Conservation (phyloP, 108 stramenopile genomes). For the Fragilariopsis cylindrus region DNA sequence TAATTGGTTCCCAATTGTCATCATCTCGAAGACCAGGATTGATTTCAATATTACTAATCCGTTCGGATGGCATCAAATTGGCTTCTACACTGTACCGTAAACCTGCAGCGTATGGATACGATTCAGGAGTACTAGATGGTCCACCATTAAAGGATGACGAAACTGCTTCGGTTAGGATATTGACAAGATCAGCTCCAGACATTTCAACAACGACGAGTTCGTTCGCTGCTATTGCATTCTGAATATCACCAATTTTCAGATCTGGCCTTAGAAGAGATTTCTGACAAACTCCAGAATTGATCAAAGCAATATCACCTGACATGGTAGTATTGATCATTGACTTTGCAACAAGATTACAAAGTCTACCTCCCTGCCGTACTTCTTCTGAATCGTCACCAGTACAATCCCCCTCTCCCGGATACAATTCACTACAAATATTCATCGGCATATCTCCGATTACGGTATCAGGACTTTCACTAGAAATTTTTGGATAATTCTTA, state of each 20-base stretch:
- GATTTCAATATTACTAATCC: conserved; percentile 8
- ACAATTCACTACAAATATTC: conserved; percentile 21
- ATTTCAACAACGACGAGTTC: conserved; percentile 39
- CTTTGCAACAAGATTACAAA: conserved; percentile 51
- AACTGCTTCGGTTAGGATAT: conserved; percentile 47
- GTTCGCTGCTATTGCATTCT: conserved; percentile 29
- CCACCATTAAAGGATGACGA: conserved; percentile 22
- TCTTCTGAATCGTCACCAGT: background rate
- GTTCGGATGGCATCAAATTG: conserved; percentile 19
- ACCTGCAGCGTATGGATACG: conserved; percentile 60
- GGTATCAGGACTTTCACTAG: background rate
- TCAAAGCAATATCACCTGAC: conserved; percentile 47
- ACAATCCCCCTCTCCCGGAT: conserved; percentile 13
- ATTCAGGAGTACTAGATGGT: background rate
- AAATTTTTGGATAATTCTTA: conserved; percentile 5
- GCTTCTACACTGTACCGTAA: conserved; percentile 53
- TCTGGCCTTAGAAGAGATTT: conserved; percentile 30
- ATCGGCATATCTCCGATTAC: conserved; percentile 14
- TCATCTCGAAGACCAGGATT: conserved; percentile 19
- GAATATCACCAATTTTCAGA: conserved; percentile 31
- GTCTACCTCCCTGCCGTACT: conserved; percentile 30
- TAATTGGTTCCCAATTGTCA: conserved; percentile 44
- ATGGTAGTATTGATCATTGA: conserved; percentile 37
- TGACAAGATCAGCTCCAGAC: conserved; percentile 37
- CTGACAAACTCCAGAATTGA: conserved; percentile 47